These are phyloP conservation scores for Ceratocystis eucalypticola DNA, from an alignment of 2,329 filamentous ascomycete species.

Conservation along the genomic window DNA sequence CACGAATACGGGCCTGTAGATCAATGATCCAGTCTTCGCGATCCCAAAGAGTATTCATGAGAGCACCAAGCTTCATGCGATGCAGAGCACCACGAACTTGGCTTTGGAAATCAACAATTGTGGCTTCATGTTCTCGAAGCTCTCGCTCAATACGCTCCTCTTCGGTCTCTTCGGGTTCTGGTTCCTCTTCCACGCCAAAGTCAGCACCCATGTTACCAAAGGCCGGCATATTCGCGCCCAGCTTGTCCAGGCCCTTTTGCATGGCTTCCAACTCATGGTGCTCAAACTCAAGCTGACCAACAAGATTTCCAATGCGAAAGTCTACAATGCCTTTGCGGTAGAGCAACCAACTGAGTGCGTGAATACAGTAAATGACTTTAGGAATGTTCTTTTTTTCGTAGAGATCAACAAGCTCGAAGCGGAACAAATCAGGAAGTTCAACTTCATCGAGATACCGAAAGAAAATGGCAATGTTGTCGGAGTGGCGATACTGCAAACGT, in stretches of 20 bases:
- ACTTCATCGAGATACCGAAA: slow-evolving; percentile 87
- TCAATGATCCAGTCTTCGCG: slow-evolving; percentile 64
- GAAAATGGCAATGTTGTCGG: slow-evolving; percentile 94
- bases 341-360: slow-evolving; percentile 92
- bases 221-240: slow-evolving; percentile 90
- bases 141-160: slow-evolving; percentile 78
- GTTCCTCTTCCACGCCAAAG: slow-evolving; percentile 73
- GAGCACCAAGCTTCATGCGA: slow-evolving; percentile 60
- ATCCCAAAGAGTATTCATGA: slow-evolving; percentile 86
- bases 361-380: slow-evolving; percentile 97
- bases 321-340: slow-evolving; percentile 89
- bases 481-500: slow-evolving; percentile 84
- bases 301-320: slow-evolving; percentile 91
- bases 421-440: slow-evolving; percentile 84
- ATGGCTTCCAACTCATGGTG: slow-evolving; percentile 94
- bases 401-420: slow-evolving; percentile 91
- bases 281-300: slow-evolving; percentile 93
- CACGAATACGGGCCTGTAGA: slow-evolving; percentile 74
- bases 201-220: slow-evolving; percentile 96
- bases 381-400: slow-evolving; percentile 99
- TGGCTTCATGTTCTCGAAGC: slow-evolving; percentile 58
- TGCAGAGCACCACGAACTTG: slow-evolving; percentile 71
- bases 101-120: slow-evolving; percentile 68
- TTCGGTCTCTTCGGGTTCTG: slow-evolving; percentile 70
- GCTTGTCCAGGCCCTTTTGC: slow-evolving; percentile 91